A percentile compares a stretch with the other conserved stretches of the same genome.
Evolutionary conservation across 1,139 yeast genomes (phyloP).

Genomic region (Candida sp.): DNA sequence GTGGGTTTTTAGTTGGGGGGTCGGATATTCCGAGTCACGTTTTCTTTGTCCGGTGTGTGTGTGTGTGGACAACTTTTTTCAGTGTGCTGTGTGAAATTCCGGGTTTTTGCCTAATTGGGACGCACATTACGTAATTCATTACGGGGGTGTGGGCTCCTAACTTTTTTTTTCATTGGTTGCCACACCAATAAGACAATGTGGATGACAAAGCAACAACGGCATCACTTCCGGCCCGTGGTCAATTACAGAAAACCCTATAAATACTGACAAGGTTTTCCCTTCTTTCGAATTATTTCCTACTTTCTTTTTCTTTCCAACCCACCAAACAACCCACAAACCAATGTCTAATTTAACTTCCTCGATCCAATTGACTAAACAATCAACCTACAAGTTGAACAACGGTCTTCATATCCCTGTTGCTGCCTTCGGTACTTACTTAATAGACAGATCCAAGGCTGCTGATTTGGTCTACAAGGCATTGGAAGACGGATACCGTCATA

Average conservation of each 20-base stretch:
- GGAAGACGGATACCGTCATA: conserved; percentile 69
- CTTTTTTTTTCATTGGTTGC: too few relatives aligned
- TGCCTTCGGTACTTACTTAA: conserved; percentile 40
- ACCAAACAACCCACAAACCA: background rate
- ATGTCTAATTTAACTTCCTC: conserved; percentile 18
- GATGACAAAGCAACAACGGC: background rate
- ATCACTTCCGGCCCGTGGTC: background rate
- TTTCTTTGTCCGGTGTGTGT: too few relatives aligned
- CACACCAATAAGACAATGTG: too few relatives aligned
- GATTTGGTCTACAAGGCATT: conserved; percentile 46
- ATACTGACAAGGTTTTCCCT: background rate
- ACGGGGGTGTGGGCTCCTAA: too few relatives aligned
- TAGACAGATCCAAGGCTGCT: conserved; percentile 27
- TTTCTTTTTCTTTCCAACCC: background rate
- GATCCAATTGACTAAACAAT: conserved; percentile 32
- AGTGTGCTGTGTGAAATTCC: too few relatives aligned
- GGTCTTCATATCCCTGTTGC: conserved; percentile 44
- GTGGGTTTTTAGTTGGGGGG: too few relatives aligned
- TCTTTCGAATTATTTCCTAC: background rate
- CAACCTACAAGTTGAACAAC: conserved; percentile 37
- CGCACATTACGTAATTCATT: too few relatives aligned
- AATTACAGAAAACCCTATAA: background rate
- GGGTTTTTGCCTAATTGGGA: too few relatives aligned
- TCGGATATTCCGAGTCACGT: too few relatives aligned
- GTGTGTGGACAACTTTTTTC: too few relatives aligned